Evolutionary conservation across 805 yeast genomes (phyloP).

Genomic region (Starmerella etchellsii): DNA sequence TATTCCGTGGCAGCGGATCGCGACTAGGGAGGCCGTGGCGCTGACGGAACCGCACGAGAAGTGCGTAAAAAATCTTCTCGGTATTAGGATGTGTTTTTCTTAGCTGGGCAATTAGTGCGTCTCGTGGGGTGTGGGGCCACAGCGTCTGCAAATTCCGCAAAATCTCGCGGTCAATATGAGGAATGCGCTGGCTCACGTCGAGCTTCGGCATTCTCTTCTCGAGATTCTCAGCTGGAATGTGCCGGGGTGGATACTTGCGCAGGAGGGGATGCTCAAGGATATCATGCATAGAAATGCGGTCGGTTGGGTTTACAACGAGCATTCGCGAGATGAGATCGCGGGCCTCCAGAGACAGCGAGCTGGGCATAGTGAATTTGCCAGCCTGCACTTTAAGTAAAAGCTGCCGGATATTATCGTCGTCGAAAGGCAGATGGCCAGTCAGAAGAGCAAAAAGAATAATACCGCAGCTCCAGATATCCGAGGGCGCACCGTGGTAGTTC

Average conservation of each 20-base stretch:
- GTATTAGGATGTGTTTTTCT: constrained; percentile 46
- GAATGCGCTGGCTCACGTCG: constrained; percentile 28
- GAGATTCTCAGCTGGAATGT: constrained; percentile 17
- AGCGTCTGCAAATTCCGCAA: constrained; percentile 62
- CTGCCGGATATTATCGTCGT: constrained; percentile 86
- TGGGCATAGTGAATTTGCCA: constrained; percentile 77
- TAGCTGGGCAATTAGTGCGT: constrained; percentile 41
- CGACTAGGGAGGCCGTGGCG: constrained; percentile 35
- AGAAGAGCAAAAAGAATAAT: constrained; percentile 83
- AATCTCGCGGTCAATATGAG: constrained; percentile 60
- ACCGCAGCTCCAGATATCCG: constrained; percentile 98
- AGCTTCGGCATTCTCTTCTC: constrained; percentile 6
- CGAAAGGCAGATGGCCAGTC: constrained; percentile 93
- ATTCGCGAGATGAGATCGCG: constrained; percentile 70
- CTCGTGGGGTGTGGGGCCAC: constrained; percentile 64
- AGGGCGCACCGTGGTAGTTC: constrained; percentile 90
- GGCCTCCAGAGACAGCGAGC: constrained; percentile 67
- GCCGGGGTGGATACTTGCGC: constrained; percentile 42
- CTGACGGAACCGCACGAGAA: constrained; percentile 58
- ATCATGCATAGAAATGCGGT: constrained; percentile 65
- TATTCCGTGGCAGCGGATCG: constrained; percentile 10
- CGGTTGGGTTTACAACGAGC: constrained; percentile 68
- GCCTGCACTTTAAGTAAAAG: constrained; percentile 79
- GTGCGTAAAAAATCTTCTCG: constrained; percentile 70
- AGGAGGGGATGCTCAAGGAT: constrained; percentile 73